Evolutionary conservation across 2,329 filamentous ascomycete genomes (phyloP).

Genomic region (Penicillium sp.): DNA sequence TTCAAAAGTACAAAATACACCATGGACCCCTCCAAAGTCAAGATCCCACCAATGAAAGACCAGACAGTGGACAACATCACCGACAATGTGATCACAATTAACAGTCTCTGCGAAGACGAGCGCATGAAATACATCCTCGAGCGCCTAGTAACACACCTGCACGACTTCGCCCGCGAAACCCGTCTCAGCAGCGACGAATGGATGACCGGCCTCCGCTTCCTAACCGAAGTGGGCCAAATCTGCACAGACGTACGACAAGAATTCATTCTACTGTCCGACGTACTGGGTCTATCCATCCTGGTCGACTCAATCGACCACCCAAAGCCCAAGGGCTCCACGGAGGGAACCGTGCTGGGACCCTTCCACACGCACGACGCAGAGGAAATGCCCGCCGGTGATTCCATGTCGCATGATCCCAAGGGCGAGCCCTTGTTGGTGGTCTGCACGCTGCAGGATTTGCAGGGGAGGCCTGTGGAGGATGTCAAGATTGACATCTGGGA

Average conservation of each 20-base stretch:
- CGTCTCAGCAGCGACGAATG: conserved; percentile 67
- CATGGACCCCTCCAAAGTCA: conserved; percentile 39
- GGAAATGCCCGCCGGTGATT: conserved; percentile 45
- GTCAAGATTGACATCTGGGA: conserved; percentile 79
- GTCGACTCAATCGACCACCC: conserved; percentile 78
- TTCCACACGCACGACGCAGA: conserved; percentile 75
- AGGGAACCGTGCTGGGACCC: conserved; percentile 71
- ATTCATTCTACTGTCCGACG: conserved; percentile 74
- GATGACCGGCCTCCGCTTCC: conserved; percentile 64
- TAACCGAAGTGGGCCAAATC: conserved; percentile 64
- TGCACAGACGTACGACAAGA: conserved; percentile 67
- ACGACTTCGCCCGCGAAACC: conserved; percentile 74
- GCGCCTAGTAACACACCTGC: conserved; percentile 64
- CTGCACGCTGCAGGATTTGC: conserved; percentile 61
- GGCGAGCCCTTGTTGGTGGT: conserved; percentile 64
- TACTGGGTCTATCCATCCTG: conserved; percentile 68
- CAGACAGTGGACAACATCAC: conserved; percentile 74
- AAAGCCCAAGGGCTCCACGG: conserved; percentile 60
- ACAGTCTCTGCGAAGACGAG: conserved; percentile 57
- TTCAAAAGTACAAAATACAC: not conserved
- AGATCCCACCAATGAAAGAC: conserved; percentile 50
- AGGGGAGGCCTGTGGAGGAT: conserved; percentile 53
- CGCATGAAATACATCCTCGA: conserved; percentile 65
- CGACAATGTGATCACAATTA: conserved; percentile 64
- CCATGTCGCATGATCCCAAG: conserved; percentile 59